Base-by-base conservation (phyloP, 441 rosid species). In the Populus tomentosa region DNA sequence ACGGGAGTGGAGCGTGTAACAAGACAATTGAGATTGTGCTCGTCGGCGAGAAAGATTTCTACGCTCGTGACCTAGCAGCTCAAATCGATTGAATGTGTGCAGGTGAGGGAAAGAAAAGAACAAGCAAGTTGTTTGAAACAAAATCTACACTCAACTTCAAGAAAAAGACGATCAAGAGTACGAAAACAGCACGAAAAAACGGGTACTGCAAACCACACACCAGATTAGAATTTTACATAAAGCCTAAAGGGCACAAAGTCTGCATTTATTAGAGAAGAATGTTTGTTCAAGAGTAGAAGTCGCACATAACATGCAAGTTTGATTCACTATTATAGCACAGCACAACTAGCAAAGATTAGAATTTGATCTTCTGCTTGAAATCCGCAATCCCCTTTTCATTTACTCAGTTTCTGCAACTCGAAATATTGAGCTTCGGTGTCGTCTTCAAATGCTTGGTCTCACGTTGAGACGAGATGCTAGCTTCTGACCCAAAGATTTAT, bases 401-500 rank as follows among this genome's bases (percentile, higher is more conserved):
- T 30, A 30, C 32, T 3, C 32, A 30, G 32, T 3, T 30, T 30
- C 32, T 30, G 32, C 32, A 30, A 30, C 32, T 30, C 32, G 32
- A 3, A 30, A 30, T 30, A 30, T 30, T 30, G 32, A 30, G 32
- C 32, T 30, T 30, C 3, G 32, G 32, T 10, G 7, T 74, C 77
- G 4, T 65, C 72, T 87, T 92, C 82, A 95, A 74, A 91, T 86
- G 88, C 78, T 91, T 21, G 99, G 94, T 80, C 77, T 88, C 80
- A 87, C 87, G 42, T 89, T 89, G 73, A 95, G 91, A 69, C 89
- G 93, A 68, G 82, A 77, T 14, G 99, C 95, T 68, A 95, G 71
- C 87, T 89, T 92, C 89, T 92, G 89, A 59, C 98, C 95, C 56
- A 96, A 82, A 56, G 96, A 86, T 79, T 77, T 81, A 85, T 89